Conservation (phyloP, 129 eudicot species). For the Flaveria linearis region DNA sequence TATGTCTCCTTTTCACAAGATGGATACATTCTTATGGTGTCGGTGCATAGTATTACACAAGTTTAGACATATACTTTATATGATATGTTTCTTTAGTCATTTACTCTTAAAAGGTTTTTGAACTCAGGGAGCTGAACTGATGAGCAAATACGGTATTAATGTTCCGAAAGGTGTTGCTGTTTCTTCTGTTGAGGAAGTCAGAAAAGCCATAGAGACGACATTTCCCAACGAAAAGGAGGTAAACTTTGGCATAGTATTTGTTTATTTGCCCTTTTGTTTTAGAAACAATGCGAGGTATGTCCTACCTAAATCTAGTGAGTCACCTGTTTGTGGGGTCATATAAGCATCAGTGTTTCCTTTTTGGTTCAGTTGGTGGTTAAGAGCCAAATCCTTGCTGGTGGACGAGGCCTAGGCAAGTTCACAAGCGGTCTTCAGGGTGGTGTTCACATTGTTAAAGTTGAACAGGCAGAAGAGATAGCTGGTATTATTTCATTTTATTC, state of each 20-base stretch:
- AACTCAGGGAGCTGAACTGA: constrained; percentile 86
- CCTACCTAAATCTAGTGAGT: not conserved
- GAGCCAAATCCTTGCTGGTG: constrained; percentile 98
- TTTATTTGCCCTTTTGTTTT: constrained; percentile 14
- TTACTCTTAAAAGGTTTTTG: constrained; percentile 16
- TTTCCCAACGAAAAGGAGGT: constrained; percentile 88
- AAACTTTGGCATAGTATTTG: constrained; percentile 14
- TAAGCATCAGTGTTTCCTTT: constrained; percentile 20
- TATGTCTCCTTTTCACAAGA: not conserved
- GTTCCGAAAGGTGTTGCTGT: constrained; percentile 92
- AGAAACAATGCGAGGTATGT: constrained; percentile 1
- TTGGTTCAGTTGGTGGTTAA: constrained; percentile 74
- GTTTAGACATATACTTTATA: not conserved
- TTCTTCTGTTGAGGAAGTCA: constrained; percentile 70
- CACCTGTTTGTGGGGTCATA: constrained; percentile 12
- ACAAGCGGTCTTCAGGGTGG: constrained; percentile 90
- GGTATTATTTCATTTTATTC: constrained; percentile 43
- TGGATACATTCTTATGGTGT: not conserved
- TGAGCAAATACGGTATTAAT: constrained; percentile 81
- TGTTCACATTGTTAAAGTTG: constrained; percentile 84
- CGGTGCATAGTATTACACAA: constrained; percentile 1
- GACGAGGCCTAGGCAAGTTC: constrained; percentile 92
- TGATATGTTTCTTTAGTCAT: not conserved
- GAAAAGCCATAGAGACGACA: constrained; percentile 49
- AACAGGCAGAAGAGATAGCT: constrained; percentile 81